Evolutionary conservation across 768 basidiomycete species (phyloP), one percentile per base, ranked within the genome.

Genomic region (Leccinum incarnatum): DNA sequence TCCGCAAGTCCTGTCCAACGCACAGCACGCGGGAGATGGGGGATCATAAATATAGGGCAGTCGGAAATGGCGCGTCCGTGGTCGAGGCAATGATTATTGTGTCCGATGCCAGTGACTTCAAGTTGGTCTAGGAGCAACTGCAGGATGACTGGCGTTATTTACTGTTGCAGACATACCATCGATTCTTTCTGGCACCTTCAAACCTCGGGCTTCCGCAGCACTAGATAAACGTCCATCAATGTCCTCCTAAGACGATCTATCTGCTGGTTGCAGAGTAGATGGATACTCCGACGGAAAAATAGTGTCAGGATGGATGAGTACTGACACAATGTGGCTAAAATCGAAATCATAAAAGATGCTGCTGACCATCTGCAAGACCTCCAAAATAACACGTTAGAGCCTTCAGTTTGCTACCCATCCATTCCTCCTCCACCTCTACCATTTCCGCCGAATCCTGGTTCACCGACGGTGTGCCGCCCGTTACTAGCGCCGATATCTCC

Each of bases 381-480:
- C 96, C 96, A 73, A 88, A 97, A 72, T 97, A 96, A 70, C 92
- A 95, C 1, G 93, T 97, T 54, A 98, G 74, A 0, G 95, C 96
- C 69, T 98, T 98, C 47, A 98, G 74, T 77, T 96, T 96, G 10
- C 79, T 79, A 2, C 93, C 89, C 88, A 93, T 96, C 95, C 94
- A 98, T 71, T 93, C 93, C 73, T 98, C 96, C 69, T 98, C 95
- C 7, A 98, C 82, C 73, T 98, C 96, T 10, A 96, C 81, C 72
- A 73, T 78, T 72, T 94, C 92, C 40, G 51, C 53, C 19, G 56
- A 49, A 14, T 58, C 58, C 48, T 47, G 61, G 54, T 37, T 58
- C 51, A 19, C 60, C 12, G 46, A 32, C 25, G 45, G 19, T 8
- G 27, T 42, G 1, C 19, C 11, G 34, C 30, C 47, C 19, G 70